A percentile compares a stretch with the other conserved stretches of the same genome.
These are phyloP conservation scores for Stereum hirsutum DNA, from an alignment of 1,284 basidiomycete species.

Conservation along the genomic window DNA sequence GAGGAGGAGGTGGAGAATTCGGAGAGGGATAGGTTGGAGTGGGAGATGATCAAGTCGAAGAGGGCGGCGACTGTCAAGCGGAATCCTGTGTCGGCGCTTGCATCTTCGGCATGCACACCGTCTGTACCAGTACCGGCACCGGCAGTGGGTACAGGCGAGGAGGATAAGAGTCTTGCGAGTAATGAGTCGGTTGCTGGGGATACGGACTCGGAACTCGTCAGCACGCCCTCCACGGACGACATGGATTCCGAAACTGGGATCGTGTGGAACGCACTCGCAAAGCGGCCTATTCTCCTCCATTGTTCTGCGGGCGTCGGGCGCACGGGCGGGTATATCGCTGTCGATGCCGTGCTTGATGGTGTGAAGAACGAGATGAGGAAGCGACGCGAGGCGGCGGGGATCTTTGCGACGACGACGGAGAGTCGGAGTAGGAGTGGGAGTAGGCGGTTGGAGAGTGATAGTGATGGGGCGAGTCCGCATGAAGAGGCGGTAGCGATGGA, in stretches of 20 bases:
- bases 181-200: conserved; percentile 4
- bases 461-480: conserved; percentile 10
- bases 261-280: conserved; percentile 35
- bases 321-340: conserved; percentile 86
- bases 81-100: too few species aligned
- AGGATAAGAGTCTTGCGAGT: conserved; percentile 1
- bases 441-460: conserved; percentile 3
- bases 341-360: conserved; percentile 80
- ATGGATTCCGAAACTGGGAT: conserved; percentile 43
- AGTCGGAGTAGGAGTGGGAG: conserved; percentile 13
- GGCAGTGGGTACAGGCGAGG: not conserved
- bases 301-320: conserved; percentile 90
- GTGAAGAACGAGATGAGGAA: conserved; percentile 54
- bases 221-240: conserved; percentile 7
- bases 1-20: conserved; percentile 50
- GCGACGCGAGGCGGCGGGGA: conserved; percentile 14
- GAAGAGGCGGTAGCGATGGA: conserved; percentile 21
- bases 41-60: conserved; percentile 15
- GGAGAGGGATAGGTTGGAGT: conserved; percentile 29
- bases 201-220: conserved; percentile 5
- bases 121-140: not conserved
- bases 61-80: too few species aligned
- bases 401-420: conserved; percentile 8
- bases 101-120: not conserved
- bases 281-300: conserved; percentile 57